Percentiles rank a stretch among this genome's conserved stretches.
Evolutionary conservation across 2,329 filamentous ascomycete genomes (phyloP).

Genomic region (Magnaporthiopsis poae): DNA sequence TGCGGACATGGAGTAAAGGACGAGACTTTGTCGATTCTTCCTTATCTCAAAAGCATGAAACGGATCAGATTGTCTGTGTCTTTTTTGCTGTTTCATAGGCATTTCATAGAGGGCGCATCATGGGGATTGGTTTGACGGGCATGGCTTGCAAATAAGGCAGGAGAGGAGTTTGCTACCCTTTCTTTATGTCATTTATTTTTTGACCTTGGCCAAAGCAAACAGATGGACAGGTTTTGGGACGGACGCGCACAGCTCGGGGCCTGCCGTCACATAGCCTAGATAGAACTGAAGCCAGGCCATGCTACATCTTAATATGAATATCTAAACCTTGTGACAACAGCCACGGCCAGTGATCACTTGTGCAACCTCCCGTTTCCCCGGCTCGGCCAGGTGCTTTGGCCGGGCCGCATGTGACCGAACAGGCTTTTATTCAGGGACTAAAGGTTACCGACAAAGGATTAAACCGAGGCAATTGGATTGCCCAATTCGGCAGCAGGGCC

Average conservation of each 20-base stretch:
- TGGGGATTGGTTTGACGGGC: not conserved
- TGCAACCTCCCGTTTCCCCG: not conserved
- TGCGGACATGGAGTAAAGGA: constrained; percentile 27
- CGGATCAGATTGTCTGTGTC: not conserved
- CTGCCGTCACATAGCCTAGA: not conserved
- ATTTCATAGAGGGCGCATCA: not conserved
- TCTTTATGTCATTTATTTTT: not conserved
- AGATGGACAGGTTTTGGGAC: not conserved
- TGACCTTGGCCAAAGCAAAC: not conserved
- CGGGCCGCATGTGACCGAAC: not conserved
- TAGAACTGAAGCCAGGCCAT: not conserved
- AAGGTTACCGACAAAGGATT: not conserved
- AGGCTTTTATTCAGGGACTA: not conserved
- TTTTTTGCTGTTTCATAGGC: not conserved
- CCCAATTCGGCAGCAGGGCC: constrained; percentile 1
- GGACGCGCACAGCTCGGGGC: not conserved
- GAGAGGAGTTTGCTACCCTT: not conserved
- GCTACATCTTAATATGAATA: not conserved
- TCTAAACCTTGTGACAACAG: not conserved
- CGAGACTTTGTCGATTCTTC: not conserved
- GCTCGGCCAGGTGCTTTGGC: not conserved
- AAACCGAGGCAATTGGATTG: constrained; percentile 2
- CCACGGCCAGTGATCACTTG: not conserved
- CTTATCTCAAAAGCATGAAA: not conserved
- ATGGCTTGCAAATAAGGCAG: not conserved